Evolutionary conservation across 1,284 basidiomycete genomes (phyloP).

Genomic region (Limonomyces culmigenus): DNA sequence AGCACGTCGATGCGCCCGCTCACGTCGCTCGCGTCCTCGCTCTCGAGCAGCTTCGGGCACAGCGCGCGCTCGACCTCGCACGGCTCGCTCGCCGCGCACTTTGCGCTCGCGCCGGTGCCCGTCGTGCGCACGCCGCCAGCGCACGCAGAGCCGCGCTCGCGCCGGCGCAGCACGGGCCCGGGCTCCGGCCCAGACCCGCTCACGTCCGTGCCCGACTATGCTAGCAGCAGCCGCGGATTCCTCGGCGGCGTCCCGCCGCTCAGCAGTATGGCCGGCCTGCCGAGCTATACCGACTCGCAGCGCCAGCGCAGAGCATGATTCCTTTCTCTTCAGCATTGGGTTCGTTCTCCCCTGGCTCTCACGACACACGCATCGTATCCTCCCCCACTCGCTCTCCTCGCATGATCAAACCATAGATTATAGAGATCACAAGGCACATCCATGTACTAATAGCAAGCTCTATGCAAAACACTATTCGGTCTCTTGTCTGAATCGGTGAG

Average conservation of each 20-base stretch:
- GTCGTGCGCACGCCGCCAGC: background rate
- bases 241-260: constrained; percentile 78
- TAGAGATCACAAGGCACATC: too few species aligned
- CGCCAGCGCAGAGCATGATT: background rate
- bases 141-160: background rate
- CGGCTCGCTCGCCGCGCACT: background rate
- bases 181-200: constrained; percentile 25
- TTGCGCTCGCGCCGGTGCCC: background rate
- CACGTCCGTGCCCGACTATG: constrained; percentile 73
- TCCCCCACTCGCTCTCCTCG: too few species aligned
- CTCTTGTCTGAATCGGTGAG: too few species aligned
- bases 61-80: constrained; percentile 4
- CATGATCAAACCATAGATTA: too few species aligned
- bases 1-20: constrained; percentile 48
- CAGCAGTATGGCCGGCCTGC: constrained; percentile 52
- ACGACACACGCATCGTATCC: too few species aligned
- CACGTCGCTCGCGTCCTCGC: constrained; percentile 20
- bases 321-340: too few species aligned
- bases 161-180: background rate
- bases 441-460: too few species aligned
- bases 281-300: constrained; percentile 60
- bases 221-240: constrained; percentile 65
- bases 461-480: too few species aligned
- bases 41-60: constrained; percentile 11
- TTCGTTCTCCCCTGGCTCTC: too few species aligned